Percentiles rank a stretch among this genome's conserved stretches.
These are phyloP conservation scores for Oryza meyeriana DNA, from an alignment of 176 grass and related monocot species.

Conservation along the genomic window DNA sequence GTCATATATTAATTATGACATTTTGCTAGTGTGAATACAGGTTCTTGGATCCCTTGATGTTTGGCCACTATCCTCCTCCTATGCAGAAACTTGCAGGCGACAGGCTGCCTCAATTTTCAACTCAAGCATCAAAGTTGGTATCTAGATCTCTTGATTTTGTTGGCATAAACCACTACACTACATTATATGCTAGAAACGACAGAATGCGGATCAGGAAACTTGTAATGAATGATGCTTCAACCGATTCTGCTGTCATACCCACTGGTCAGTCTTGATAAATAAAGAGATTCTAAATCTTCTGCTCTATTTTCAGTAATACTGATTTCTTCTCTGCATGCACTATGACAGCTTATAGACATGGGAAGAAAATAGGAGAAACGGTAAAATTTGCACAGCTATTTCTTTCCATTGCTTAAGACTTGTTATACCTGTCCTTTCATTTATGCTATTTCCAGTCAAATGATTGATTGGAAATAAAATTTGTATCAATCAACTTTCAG, in stretches of 20 bases:
- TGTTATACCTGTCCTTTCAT: not conserved
- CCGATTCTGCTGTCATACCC: conserved; percentile 55
- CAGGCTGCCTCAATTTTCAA: conserved; percentile 76
- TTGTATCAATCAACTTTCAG: conserved; percentile 30
- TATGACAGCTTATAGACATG: conserved; percentile 65
- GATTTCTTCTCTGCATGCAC: not conserved
- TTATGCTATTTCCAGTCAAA: not conserved
- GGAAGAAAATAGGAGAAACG: conserved; percentile 81
- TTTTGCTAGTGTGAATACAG: conserved; percentile 46
- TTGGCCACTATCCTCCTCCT: conserved; percentile 73
- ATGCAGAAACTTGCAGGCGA: conserved; percentile 76
- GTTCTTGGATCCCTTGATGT: conserved; percentile 88
- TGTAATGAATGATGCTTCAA: conserved; percentile 75
- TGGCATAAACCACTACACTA: conserved; percentile 96
- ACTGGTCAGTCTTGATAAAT: conserved; percentile 54
- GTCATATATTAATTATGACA: conserved; percentile 18
- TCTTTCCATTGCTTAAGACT: not conserved
- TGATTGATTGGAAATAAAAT: not conserved
- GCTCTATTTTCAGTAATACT: conserved; percentile 9
- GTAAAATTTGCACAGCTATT: conserved; percentile 22
- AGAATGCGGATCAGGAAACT: conserved; percentile 67
- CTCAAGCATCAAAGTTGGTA: conserved; percentile 46
- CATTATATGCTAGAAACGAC: conserved; percentile 88
- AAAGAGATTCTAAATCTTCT: not conserved
- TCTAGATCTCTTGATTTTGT: conserved; percentile 81